A percentile compares a stretch with the other conserved stretches of the same genome.
phyloP scores from a whole-genome alignment of 257 asterid species.

The Capsicum pubescens region DNA sequence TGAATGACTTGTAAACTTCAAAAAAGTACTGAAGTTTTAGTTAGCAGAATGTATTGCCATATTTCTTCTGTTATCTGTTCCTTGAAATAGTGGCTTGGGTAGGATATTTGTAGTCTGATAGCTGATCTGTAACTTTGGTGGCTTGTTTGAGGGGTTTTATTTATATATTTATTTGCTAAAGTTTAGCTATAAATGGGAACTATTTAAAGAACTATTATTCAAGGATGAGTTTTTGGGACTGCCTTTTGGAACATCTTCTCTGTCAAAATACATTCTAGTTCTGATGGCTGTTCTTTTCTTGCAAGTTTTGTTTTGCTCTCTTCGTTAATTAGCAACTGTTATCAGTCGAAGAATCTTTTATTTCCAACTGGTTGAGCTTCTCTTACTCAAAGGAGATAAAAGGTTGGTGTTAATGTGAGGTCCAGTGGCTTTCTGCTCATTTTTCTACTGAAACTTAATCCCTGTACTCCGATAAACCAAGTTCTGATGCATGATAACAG shows the following conservation, averaged over 20 bases:
- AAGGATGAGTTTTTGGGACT: not conserved
- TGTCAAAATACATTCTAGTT: constrained; percentile 13
- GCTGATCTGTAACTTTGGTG: constrained; percentile 19
- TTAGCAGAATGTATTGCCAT: not conserved
- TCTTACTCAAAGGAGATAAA: not conserved
- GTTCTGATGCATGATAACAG: not conserved
- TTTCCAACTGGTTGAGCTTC: not conserved
- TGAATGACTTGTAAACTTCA: not conserved
- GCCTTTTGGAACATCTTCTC: constrained; percentile 21
- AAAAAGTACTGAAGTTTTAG: not conserved
- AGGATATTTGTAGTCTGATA: constrained; percentile 2
- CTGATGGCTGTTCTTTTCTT: not conserved
- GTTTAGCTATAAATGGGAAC: not conserved
- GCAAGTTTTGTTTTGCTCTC: constrained; percentile 1
- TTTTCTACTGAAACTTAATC: not conserved
- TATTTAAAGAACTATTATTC: not conserved
- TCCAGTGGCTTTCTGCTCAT: not conserved
- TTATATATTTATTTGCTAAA: not conserved
- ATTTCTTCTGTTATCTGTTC: constrained; percentile 1
- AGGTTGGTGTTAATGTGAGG: not conserved
- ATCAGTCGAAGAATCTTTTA: not conserved
- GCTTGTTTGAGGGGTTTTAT: not conserved
- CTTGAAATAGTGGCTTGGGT: constrained; percentile 3
- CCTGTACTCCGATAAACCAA: not conserved
- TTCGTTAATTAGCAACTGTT: not conserved